A percentile compares a stretch with the other conserved stretches of the same genome.
These are phyloP conservation scores for Hamigera avellanea DNA, from an alignment of 495 filamentous ascomycete species.

Conservation along the genomic window DNA sequence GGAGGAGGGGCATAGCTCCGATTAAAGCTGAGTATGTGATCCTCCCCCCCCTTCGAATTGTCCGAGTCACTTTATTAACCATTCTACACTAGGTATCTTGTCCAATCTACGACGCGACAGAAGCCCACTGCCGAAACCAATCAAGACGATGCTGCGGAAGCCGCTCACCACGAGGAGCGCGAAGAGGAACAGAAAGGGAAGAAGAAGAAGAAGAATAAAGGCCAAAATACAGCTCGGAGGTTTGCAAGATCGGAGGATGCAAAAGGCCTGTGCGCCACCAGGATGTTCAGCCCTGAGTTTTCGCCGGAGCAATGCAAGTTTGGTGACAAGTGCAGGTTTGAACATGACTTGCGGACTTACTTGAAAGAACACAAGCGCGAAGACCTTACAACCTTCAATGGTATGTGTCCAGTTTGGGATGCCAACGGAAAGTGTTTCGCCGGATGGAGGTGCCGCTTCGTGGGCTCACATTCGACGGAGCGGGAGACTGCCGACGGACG, in stretches of 20 bases:
- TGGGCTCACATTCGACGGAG: slow-evolving; percentile 69
- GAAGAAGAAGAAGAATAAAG: slow-evolving; percentile 57
- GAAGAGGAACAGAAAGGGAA: slow-evolving; percentile 35
- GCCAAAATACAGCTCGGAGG: slow-evolving; percentile 78
- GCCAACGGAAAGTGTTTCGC: slow-evolving; percentile 59
- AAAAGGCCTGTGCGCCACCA: slow-evolving; percentile 63
- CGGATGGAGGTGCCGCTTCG: slow-evolving; percentile 91
- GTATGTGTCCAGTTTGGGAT: slow-evolving; percentile 72
- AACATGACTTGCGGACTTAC: slow-evolving; percentile 77
- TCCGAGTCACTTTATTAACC: not conserved
- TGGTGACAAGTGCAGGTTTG: slow-evolving; percentile 63
- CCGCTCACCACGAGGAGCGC: slow-evolving; percentile 32
- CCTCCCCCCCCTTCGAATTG: slow-evolving; percentile 7
- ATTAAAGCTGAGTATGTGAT: slow-evolving; percentile 60
- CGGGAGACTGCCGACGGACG: slow-evolving; percentile 60
- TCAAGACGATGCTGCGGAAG: slow-evolving; percentile 61
- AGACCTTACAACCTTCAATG: slow-evolving; percentile 62
- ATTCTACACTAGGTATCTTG: slow-evolving; percentile 41
- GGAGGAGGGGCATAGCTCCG: slow-evolving; percentile 58
- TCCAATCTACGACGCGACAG: slow-evolving; percentile 20
- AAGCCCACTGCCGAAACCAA: slow-evolving; percentile 10
- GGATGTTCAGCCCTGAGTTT: slow-evolving; percentile 58
- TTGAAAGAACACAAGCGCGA: slow-evolving; percentile 68
- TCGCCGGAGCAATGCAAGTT: slow-evolving; percentile 60
- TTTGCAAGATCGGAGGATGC: slow-evolving; percentile 75